Conservation (phyloP, 352 stramenopile genomes). For the Phytophthora hibernalis region DNA sequence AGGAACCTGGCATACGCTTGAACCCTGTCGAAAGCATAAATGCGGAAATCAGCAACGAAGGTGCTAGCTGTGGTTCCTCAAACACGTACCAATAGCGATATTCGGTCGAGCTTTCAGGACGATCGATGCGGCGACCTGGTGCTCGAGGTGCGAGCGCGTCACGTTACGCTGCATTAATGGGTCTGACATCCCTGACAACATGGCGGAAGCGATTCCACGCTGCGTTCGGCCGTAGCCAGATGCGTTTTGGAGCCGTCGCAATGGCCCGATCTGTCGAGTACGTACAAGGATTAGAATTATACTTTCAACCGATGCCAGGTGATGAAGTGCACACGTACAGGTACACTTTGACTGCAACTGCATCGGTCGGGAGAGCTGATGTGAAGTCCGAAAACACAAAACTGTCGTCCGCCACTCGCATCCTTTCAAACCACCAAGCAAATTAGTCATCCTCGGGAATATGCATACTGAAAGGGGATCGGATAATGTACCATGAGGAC, state of each 20-base stretch:
- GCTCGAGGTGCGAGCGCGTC: slow-evolving; percentile 84
- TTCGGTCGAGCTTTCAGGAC: slow-evolving; percentile 71
- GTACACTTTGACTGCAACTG: slow-evolving; percentile 68
- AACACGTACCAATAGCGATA: slow-evolving; percentile 83
- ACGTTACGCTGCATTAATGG: slow-evolving; percentile 80
- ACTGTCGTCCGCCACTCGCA: slow-evolving; percentile 85
- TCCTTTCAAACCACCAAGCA: slow-evolving; percentile 49
- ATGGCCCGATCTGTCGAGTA: slow-evolving; percentile 60
- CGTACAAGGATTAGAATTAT: slow-evolving; percentile 17
- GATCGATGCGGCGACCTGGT: slow-evolving; percentile 72
- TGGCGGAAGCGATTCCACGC: slow-evolving; percentile 66
- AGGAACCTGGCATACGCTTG: slow-evolving; percentile 86
- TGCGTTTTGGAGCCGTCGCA: slow-evolving; percentile 84
- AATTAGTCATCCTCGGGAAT: background rate
- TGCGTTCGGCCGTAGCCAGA: slow-evolving; percentile 78
- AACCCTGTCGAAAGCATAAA: slow-evolving; percentile 51
- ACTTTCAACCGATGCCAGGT: background rate
- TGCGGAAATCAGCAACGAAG: slow-evolving; percentile 2
- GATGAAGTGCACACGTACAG: slow-evolving; percentile 46
- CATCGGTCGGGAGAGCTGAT: slow-evolving; percentile 75
- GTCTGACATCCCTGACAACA: slow-evolving; percentile 79
- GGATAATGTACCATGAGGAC: slow-evolving; percentile 68
- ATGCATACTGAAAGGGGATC: too few relatives aligned
- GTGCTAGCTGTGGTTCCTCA: background rate
- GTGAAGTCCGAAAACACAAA: slow-evolving; percentile 90